Evolutionary conservation across 2,329 filamentous ascomycete genomes (phyloP), one percentile per base, ranked within the genome.

Genomic region (Hypoxylon sp.): DNA sequence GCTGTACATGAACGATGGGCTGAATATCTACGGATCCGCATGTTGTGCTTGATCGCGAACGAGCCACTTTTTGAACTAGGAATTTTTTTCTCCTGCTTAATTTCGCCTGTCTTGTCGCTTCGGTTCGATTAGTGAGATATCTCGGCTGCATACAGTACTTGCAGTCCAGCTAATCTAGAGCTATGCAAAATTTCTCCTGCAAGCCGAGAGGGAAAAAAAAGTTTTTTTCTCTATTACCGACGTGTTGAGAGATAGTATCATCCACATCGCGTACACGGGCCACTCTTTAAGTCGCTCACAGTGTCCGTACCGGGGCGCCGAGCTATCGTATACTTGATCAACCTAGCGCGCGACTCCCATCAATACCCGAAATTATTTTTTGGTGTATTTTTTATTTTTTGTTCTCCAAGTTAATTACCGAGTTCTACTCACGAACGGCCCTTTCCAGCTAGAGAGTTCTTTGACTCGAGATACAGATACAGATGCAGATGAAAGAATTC

Each of bases 1-100:
- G 60, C 42, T 58, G 65, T 68, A 68, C 65, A 70, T 66, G 62
- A 66, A 62, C 58, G 48, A 62, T 65, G 69, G 61, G 69, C 69
- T 71, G 66, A 71, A 69, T 13, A 60, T 65, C 56, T 37, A 60
- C 42, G 54, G 62, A 61, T 67, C 62, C 65, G 58, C 63, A 64
- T 68, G 66, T 69, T 69, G 42, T 70, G 60, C 68, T 65, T 58
- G 35, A 64, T 59, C 59, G 46, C 67, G 53, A 48, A 51, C 47
- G 65, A 61, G 50, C 64, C 65, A 68, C 61, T 68, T 66, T 70
- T 65, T 19, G 42, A 55, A 56, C 61, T 67, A 70, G 60, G 46
- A 42, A 51, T 31, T 59, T 63, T 63, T 56, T 67, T 60, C 31
- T 62, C 53, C 32, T 53, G 17, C 53, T 51, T 58, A 69, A 68